A percentile compares a stretch with the other conserved stretches of the same genome.
Evolutionary conservation across 495 filamentous ascomycete species (phyloP).

Genomic region (Tuber magnatum): DNA sequence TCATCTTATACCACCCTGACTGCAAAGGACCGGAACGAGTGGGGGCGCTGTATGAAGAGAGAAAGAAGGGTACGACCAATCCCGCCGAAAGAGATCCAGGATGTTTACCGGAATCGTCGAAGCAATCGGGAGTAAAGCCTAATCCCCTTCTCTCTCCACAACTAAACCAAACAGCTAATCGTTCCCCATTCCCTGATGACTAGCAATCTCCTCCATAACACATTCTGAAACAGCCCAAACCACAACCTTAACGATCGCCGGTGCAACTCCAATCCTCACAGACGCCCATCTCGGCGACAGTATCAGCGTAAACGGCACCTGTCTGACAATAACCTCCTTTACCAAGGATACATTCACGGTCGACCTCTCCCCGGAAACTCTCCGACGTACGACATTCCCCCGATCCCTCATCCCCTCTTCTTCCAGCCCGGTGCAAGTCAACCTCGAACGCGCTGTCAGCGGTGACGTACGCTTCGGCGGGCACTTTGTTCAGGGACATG

Average conservation of each 20-base stretch:
- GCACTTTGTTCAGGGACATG: slow-evolving; percentile 87
- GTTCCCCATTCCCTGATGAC: slow-evolving; percentile 25
- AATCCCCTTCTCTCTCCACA: background rate
- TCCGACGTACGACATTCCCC: slow-evolving; percentile 91
- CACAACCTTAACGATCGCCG: slow-evolving; percentile 79
- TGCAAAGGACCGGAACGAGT: background rate
- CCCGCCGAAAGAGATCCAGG: slow-evolving; percentile 28
- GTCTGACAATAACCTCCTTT: slow-evolving; percentile 77
- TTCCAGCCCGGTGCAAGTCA: slow-evolving; percentile 51
- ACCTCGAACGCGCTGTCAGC: slow-evolving; percentile 87
- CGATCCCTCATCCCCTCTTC: slow-evolving; percentile 39
- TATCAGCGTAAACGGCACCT: slow-evolving; percentile 85
- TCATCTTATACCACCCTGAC: background rate
- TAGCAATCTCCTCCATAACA: slow-evolving; percentile 77
- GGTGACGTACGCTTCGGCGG: slow-evolving; percentile 84
- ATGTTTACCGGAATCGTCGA: slow-evolving; percentile 99
- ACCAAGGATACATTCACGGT: slow-evolving; percentile 64
- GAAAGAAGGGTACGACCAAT: background rate
- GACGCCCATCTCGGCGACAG: slow-evolving; percentile 86
- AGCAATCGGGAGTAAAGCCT: slow-evolving; percentile 72
- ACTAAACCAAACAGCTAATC: slow-evolving; percentile 8
- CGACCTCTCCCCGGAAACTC: slow-evolving; percentile 90
- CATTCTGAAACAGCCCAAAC: slow-evolving; percentile 72
- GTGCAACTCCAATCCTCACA: slow-evolving; percentile 63
- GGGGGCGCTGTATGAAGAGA: background rate